Conservation (phyloP, 169 alveolate species). For the Plasmodium berghei region DNA sequence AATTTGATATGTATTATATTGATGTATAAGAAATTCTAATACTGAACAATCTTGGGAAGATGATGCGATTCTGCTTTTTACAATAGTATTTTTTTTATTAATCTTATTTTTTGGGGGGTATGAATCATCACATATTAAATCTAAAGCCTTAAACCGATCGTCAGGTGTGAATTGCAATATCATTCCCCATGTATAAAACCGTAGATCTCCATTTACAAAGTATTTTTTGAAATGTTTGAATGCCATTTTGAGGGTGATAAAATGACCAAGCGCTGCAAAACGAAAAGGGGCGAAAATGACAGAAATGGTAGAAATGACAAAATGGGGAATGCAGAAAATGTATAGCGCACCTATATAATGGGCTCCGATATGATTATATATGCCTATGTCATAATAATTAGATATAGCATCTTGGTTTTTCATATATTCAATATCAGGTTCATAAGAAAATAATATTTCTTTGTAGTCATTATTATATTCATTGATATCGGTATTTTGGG, state of each 20-base stretch:
- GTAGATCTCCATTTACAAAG: constrained; percentile 27
- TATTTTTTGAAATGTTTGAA: constrained; percentile 13
- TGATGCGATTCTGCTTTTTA: constrained; percentile 8
- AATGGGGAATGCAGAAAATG: background rate
- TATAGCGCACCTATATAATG: constrained; percentile 32
- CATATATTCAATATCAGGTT: constrained; percentile 26
- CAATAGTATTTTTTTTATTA: constrained; percentile 30
- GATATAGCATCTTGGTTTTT: constrained; percentile 8
- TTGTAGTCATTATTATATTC: background rate
- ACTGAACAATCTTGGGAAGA: constrained; percentile 32
- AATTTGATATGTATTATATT: constrained; percentile 45
- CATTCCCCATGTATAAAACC: constrained; percentile 38
- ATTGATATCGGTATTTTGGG: too few relatives aligned
- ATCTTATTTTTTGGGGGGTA: background rate
- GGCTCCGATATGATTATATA: constrained; percentile 30
- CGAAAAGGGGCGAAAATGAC: background rate
- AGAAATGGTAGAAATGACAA: background rate
- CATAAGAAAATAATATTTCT: constrained; percentile 30
- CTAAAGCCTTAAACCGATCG: constrained; percentile 50
- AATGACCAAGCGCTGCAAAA: constrained; percentile 43
- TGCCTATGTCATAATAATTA: constrained; percentile 21
- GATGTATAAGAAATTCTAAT: constrained; percentile 48
- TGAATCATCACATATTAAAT: constrained; percentile 37
- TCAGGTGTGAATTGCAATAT: constrained; percentile 22
- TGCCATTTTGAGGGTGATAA: constrained; percentile 30